Conservation (phyloP, 352 stramenopile genomes). For the Blastocystis sp. region DNA sequence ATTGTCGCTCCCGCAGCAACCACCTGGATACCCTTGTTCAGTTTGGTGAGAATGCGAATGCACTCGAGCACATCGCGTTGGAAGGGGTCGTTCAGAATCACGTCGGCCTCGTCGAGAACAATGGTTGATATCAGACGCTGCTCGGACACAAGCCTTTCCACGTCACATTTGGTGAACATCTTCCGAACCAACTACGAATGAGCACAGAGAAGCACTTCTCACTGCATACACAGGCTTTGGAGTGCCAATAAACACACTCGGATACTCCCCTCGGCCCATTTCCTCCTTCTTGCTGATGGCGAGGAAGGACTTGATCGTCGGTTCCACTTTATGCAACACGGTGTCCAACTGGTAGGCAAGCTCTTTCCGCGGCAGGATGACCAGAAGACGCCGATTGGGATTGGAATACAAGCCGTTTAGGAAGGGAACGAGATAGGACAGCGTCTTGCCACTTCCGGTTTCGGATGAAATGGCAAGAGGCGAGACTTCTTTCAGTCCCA, state of each 20-base stretch:
- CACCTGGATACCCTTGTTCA: neutral
- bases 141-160: conserved; percentile 20
- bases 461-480: conserved; percentile 50
- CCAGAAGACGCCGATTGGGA: conserved; percentile 30
- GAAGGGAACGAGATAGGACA: conserved; percentile 61
- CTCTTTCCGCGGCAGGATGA: conserved; percentile 42
- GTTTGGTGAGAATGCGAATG: neutral
- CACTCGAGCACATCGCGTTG: conserved; percentile 15
- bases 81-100: conserved; percentile 61
- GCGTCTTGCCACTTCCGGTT: conserved; percentile 60
- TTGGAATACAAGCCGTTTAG: conserved; percentile 11
- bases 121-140: conserved; percentile 33
- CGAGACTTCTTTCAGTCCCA: conserved; percentile 13
- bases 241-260: conserved; percentile 43
- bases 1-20: conserved; percentile 51
- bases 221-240: conserved; percentile 28
- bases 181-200: conserved; percentile 8
- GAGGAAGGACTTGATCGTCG: neutral
- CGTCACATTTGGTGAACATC: conserved; percentile 15
- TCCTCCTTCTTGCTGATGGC: conserved; percentile 28
- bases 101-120: conserved; percentile 63
- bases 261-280: conserved; percentile 6
- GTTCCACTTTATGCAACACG: conserved; percentile 28
- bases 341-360: conserved; percentile 48
- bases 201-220: too few relatives aligned